Evolutionary conservation across 2,329 filamentous ascomycete species (phyloP), one percentile per base, ranked within the genome.

Genomic region (Exophiala viscosa): DNA sequence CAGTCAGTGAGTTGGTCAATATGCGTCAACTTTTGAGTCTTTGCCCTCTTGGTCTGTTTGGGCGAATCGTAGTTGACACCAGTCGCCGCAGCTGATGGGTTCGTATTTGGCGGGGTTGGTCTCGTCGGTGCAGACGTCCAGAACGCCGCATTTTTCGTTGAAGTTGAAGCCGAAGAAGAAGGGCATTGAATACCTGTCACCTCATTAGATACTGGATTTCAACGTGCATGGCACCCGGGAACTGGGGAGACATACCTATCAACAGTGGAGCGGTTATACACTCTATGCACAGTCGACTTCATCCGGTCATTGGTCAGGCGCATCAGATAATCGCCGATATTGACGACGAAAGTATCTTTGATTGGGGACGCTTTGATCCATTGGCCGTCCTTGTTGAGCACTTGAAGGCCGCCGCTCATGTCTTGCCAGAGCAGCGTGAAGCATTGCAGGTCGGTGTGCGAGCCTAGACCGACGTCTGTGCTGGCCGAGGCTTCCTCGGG

Each of bases 161-260:
- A 77, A 76, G 58, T 80, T 79, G 51, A 80, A 73, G 0, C 74
- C 75, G 59, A 81, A 76, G 64, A 82, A 82, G 62, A 82, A 81
- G 1, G 78, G 77, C 75, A 82, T 79, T 0, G 74, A 79, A 38
- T 78, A 75, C 11, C 78, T 67, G 47, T 1, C 3, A 10, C 2
- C 15, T 7, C 17, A 7, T 40, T 17, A 40, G 38, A 8, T 28
- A 6, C 36, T 17, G 34, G n/a, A n/a, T n/a, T n/a, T n/a, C n/a
- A n/a, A n/a, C 6, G 14, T 36, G 11, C 6, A 10, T 10, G 34
- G 11, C 23, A 36, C 14, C 11, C 5, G 1, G 34, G 34, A 13
- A 10, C 5, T 36, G 34, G 34, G 46, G 64, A 68, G 49, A 64
- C 36, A 14, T 44, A 59, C 51, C 59, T 51, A 33, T 60, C 59